Conservation (phyloP, 2,329 filamentous ascomycete species). For the Pseudomassariella vexata region DNA sequence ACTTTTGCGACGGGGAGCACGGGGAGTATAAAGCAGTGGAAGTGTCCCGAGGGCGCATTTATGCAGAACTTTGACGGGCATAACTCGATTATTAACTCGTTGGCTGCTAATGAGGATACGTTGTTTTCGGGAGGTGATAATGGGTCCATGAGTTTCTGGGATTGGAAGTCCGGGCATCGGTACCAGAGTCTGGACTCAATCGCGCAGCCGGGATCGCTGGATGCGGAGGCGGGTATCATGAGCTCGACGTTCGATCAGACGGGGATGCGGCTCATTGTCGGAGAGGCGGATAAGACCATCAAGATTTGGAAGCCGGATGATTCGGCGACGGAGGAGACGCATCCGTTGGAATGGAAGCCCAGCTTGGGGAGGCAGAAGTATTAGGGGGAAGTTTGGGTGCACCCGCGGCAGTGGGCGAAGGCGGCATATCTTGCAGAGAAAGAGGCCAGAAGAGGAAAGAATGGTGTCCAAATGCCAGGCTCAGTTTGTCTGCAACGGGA, state of each 20-base stretch:
- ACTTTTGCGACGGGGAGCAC: constrained; percentile 93
- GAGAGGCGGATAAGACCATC: constrained; percentile 96
- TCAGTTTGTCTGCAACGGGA: too few species aligned
- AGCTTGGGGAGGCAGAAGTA: constrained; percentile 72
- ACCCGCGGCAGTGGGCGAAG: too few species aligned
- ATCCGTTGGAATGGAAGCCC: constrained; percentile 90
- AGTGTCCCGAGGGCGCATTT: constrained; percentile 93
- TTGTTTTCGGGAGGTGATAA: constrained; percentile 94
- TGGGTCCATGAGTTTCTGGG: constrained; percentile 95
- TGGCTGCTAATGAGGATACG: constrained; percentile 90
- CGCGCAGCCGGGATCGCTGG: constrained; percentile 87
- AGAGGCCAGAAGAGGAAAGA: too few species aligned
- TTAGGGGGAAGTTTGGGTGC: too few species aligned
- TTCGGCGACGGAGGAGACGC: constrained; percentile 80
- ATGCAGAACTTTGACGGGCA: constrained; percentile 99
- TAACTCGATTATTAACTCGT: constrained; percentile 91
- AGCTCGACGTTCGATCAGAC: constrained; percentile 88
- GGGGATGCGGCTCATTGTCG: constrained; percentile 82
- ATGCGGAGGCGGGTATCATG: constrained; percentile 94
- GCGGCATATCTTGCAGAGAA: too few species aligned
- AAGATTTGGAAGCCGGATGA: constrained; percentile 98
- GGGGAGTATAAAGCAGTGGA: constrained; percentile 97
- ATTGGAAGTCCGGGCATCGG: constrained; percentile 93
- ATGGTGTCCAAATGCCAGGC: too few species aligned
- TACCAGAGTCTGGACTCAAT: constrained; percentile 89